Evolutionary conservation across 176 grass and related monocot genomes (phyloP).

Genomic region (Rhynchospora pubera): DNA sequence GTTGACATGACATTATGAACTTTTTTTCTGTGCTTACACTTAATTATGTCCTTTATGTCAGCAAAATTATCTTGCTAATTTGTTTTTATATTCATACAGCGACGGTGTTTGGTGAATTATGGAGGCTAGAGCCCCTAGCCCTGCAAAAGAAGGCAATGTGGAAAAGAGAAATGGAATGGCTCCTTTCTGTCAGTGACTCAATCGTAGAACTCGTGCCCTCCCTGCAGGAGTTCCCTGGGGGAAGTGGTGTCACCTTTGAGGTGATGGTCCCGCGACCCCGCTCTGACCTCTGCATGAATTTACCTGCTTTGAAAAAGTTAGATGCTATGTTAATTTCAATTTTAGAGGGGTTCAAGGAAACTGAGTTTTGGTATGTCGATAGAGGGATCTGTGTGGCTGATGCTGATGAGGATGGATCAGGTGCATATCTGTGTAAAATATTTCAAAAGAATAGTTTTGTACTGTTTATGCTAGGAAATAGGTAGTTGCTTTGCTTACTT

Average conservation of each 20-base stretch:
- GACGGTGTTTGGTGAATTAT: constrained; percentile 93
- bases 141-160: constrained; percentile 85
- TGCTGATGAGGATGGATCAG: constrained; percentile 37
- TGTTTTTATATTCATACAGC: constrained; percentile 30
- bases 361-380: constrained; percentile 92
- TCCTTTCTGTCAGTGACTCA: constrained; percentile 76
- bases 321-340: constrained; percentile 89
- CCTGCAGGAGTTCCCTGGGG: constrained; percentile 74
- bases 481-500: neutral
- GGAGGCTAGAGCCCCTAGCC: constrained; percentile 93
- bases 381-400: constrained; percentile 61
- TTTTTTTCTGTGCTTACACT: neutral
- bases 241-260: constrained; percentile 67
- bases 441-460: neutral
- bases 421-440: neutral
- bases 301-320: constrained; percentile 91
- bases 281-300: constrained; percentile 90
- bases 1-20: neutral
- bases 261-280: constrained; percentile 87
- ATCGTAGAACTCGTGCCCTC: constrained; percentile 97
- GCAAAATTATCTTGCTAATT: neutral
- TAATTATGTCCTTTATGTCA: neutral
- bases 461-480: neutral
- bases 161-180: constrained; percentile 92
- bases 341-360: constrained; percentile 75